Conservation (phyloP, 129 eudicot genomes). For the Lactuca sativa region DNA sequence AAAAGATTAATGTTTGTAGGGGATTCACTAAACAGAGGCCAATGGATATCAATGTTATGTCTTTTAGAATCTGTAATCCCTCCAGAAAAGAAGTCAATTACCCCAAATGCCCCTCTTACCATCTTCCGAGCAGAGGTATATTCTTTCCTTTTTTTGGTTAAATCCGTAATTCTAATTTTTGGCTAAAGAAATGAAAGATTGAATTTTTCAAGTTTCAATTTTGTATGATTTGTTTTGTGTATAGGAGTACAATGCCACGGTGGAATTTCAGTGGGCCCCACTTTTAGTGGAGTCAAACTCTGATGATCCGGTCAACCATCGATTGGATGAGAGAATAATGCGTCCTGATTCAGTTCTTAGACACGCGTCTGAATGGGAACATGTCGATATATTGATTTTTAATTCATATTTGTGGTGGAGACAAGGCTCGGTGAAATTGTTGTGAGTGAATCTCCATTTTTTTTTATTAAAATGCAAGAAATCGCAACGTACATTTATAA, state of each 20-base stretch:
- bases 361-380: conserved; percentile 83
- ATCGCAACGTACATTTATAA: too few relatives aligned
- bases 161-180: background rate
- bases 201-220: background rate
- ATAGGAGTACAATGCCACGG: conserved; percentile 89
- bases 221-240: conserved; percentile 17
- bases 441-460: conserved; percentile 51
- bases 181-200: too few relatives aligned
- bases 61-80: conserved; percentile 77
- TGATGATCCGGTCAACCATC: conserved; percentile 90
- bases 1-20: conserved; percentile 95
- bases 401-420: conserved; percentile 99
- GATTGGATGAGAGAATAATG: conserved; percentile 79
- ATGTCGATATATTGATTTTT: conserved; percentile 83
- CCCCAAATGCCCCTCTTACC: conserved; percentile 87
- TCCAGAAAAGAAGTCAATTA: conserved; percentile 76
- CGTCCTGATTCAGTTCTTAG: conserved; percentile 84
- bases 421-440: conserved; percentile 89
- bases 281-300: conserved; percentile 92
- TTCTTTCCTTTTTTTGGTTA: background rate
- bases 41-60: conserved; percentile 97
- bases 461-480: background rate
- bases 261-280: conserved; percentile 98
- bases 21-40: conserved; percentile 94
- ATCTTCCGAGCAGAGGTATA: conserved; percentile 88